Conservation (phyloP, 1,139 yeast species). For the Torulaspora globosa region DNA sequence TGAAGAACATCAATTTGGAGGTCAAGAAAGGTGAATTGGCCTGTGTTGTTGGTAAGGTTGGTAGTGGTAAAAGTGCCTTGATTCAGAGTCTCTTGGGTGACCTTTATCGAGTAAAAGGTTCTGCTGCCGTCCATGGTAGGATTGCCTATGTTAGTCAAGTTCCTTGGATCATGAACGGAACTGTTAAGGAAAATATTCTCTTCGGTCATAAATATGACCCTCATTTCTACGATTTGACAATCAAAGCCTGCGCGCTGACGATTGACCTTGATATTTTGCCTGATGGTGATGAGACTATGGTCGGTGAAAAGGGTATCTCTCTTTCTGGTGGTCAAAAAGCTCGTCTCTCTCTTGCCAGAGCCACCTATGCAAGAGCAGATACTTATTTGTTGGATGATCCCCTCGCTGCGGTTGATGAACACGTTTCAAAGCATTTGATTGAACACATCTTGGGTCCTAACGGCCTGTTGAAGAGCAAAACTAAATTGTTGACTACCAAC, state of each 20-base stretch:
- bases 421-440: conserved; percentile 81
- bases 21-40: conserved; percentile 78
- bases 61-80: conserved; percentile 86
- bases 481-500: conserved; percentile 83
- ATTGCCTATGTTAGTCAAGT: conserved; percentile 89
- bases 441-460: conserved; percentile 74
- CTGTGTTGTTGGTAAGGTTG: conserved; percentile 91
- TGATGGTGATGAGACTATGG: conserved; percentile 85
- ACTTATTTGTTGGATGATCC: conserved; percentile 86
- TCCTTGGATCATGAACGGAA: conserved; percentile 96
- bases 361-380: conserved; percentile 93
- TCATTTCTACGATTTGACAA: conserved; percentile 69
- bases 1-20: conserved; percentile 61
- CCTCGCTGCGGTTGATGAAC: conserved; percentile 93
- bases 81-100: conserved; percentile 85
- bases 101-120: conserved; percentile 72
- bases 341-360: conserved; percentile 85
- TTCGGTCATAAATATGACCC: conserved; percentile 87
- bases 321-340: conserved; percentile 98
- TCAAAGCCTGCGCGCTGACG: conserved; percentile 85
- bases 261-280: conserved; percentile 75
- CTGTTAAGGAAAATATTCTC: conserved; percentile 81
- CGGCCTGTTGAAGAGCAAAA: conserved; percentile 73
- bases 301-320: conserved; percentile 96
- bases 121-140: conserved; percentile 67